phyloP scores from a whole-genome alignment of 176 grass and related monocot genomes.

The Musa schizocarpa region DNA sequence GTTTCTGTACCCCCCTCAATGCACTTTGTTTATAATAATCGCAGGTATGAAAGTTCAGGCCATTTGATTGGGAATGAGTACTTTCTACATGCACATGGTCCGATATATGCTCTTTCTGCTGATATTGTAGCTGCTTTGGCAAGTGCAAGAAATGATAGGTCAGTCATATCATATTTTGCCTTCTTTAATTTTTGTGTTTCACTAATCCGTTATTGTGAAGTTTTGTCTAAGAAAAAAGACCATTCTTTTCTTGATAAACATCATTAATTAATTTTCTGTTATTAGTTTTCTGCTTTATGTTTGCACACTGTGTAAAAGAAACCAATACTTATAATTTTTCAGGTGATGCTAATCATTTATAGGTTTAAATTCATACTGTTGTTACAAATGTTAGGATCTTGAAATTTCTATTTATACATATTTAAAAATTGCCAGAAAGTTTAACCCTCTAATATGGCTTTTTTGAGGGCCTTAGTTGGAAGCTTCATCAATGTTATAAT shows the following conservation, averaged over 20 bases:
- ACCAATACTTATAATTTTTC: no score
- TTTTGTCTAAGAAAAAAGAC: neutral
- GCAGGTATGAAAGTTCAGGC: conserved; percentile 89
- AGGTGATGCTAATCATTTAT: no score
- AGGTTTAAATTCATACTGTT: no score
- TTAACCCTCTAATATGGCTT: no score
- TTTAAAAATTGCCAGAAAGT: no score
- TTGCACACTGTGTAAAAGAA: no score
- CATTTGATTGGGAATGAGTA: conserved; percentile 82
- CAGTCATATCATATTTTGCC: conserved; percentile 10
- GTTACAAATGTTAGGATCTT: no score
- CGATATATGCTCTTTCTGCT: conserved; percentile 81
- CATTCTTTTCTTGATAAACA: neutral
- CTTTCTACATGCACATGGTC: conserved; percentile 73
- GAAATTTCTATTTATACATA: no score
- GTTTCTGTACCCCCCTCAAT: neutral
- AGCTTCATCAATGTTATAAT: no score
- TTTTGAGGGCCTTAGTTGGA: no score
- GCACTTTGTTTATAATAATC: conserved; percentile 15
- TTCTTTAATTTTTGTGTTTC: neutral
- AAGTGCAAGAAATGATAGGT: conserved; percentile 75
- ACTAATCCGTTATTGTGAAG: neutral
- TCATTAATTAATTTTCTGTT: no score
- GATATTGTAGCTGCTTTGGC: conserved; percentile 63
- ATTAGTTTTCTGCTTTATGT: no score